Evolutionary conservation across 768 basidiomycete species (phyloP).

Genomic region (Boletus huronensis): DNA sequence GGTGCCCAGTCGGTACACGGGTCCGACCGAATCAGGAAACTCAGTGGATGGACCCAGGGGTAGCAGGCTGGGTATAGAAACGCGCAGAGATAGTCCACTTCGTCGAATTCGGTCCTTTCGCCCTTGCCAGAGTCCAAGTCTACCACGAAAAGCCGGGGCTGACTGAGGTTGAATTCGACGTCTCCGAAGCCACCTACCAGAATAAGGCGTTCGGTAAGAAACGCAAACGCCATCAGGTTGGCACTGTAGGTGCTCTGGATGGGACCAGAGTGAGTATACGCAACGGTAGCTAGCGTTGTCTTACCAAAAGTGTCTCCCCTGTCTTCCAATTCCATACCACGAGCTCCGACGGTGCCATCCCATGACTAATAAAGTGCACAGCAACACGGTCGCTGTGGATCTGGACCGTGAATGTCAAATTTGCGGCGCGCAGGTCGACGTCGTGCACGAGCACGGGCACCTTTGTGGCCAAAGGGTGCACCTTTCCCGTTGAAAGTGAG

Average conservation of each 20-base stretch:
- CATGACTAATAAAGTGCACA: slow-evolving; percentile 41
- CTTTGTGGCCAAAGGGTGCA: slow-evolving; percentile 42
- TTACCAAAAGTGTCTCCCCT: slow-evolving; percentile 47
- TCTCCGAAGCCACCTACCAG: slow-evolving; percentile 33
- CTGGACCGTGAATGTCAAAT: slow-evolving; percentile 48
- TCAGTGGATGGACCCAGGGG: slow-evolving; percentile 25
- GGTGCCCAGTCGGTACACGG: slow-evolving; percentile 48
- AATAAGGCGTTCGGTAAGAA: slow-evolving; percentile 41
- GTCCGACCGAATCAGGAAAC: slow-evolving; percentile 49
- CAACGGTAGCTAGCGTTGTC: slow-evolving; percentile 15
- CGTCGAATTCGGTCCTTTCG: slow-evolving; percentile 28
- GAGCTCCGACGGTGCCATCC: slow-evolving; percentile 41
- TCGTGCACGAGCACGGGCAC: slow-evolving; percentile 31
- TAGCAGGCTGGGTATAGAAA: slow-evolving; percentile 43
- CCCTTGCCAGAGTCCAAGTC: slow-evolving; percentile 36
- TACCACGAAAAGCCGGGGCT: slow-evolving; percentile 36
- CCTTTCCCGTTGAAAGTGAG: slow-evolving; percentile 41
- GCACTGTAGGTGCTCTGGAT: slow-evolving; percentile 27
- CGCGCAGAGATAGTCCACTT: slow-evolving; percentile 33
- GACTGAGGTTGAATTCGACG: slow-evolving; percentile 18
- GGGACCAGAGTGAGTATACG: not conserved
- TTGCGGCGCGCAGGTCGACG: slow-evolving; percentile 15
- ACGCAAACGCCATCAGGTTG: slow-evolving; percentile 39
- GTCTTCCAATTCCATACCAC: slow-evolving; percentile 69
- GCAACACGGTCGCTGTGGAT: slow-evolving; percentile 51